A percentile compares a stretch with the other conserved stretches of the same genome.
Evolutionary conservation across 805 yeast genomes (phyloP).

Genomic region (Saccharomycopsis sp.): DNA sequence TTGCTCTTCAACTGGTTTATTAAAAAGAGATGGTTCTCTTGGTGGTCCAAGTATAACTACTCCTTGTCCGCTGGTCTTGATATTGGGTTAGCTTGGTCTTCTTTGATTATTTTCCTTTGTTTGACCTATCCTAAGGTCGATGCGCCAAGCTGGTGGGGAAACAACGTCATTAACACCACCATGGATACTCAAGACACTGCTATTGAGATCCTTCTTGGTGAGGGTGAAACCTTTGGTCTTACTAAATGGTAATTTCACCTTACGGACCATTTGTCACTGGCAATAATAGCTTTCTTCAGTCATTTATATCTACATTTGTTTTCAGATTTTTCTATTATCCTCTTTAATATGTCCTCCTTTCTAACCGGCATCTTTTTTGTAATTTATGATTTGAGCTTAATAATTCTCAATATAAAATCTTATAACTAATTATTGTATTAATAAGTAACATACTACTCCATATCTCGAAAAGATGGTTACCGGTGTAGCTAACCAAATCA

Average conservation of each 20-base stretch:
- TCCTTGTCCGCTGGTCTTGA: constrained; percentile 60
- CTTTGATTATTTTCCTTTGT: constrained; percentile 49
- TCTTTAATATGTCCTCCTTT: too few relatives aligned
- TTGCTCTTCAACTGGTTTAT: constrained; percentile 50
- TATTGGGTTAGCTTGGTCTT: constrained; percentile 59
- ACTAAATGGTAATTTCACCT: constrained; percentile 33
- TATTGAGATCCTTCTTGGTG: constrained; percentile 29
- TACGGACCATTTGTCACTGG: not conserved
- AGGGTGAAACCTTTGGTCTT: constrained; percentile 44
- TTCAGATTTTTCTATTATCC: too few relatives aligned
- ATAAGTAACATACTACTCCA: too few relatives aligned
- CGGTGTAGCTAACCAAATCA: too few relatives aligned
- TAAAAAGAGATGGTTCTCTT: constrained; percentile 46
- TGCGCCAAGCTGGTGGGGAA: constrained; percentile 63
- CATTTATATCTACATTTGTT: too few relatives aligned
- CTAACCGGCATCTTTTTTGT: not conserved
- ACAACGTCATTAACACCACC: constrained; percentile 36
- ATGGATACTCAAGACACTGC: constrained; percentile 31
- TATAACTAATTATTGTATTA: not conserved
- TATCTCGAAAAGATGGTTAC: too few relatives aligned
- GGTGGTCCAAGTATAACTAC: constrained; percentile 78
- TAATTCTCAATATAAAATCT: not conserved
- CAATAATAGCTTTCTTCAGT: too few relatives aligned
- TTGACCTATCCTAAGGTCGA: constrained; percentile 37
- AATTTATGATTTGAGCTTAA: too few relatives aligned